These are phyloP conservation scores for Adansonia rubrostipa DNA, from an alignment of 441 rosid genomes.

Conservation along the genomic window DNA sequence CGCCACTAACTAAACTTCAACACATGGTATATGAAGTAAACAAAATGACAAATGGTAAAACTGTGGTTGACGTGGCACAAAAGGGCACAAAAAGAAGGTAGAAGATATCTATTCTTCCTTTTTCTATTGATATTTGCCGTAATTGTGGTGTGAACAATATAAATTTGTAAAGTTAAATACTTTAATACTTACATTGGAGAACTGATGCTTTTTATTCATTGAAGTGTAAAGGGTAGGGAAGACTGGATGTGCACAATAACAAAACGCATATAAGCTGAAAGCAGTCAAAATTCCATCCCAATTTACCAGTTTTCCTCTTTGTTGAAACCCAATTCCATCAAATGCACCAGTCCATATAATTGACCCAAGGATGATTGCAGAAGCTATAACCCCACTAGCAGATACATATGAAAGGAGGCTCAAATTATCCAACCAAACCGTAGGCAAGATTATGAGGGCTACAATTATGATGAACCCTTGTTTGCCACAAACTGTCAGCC, in stretches of 20 bases:
- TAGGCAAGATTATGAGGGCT: conserved; percentile 70
- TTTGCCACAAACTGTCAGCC: conserved; percentile 48
- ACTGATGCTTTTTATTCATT: conserved; percentile 77
- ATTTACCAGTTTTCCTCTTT: conserved; percentile 48
- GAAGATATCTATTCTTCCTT: no score
- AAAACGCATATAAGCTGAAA: conserved; percentile 80
- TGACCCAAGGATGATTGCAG: conserved; percentile 67
- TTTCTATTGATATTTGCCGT: no score
- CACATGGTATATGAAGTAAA: no score
- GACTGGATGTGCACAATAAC: conserved; percentile 91
- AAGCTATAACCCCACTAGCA: conserved; percentile 88
- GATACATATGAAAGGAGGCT: conserved; percentile 80
- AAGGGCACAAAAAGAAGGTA: no score
- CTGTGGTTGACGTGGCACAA: no score
- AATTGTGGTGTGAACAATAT: no score
- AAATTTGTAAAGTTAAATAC: no score
- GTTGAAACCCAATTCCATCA: conserved; percentile 74
- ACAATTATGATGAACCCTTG: conserved; percentile 68
- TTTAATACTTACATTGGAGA: conserved; percentile 63
- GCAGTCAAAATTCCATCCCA: conserved; percentile 70
- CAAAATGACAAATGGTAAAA: no score
- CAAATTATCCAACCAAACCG: conserved; percentile 77
- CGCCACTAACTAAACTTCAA: no score
- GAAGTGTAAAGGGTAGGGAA: conserved; percentile 85
- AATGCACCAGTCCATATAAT: conserved; percentile 69